Base-by-base conservation (phyloP, 345 rosid genomes). In the Balakata baccata region DNA sequence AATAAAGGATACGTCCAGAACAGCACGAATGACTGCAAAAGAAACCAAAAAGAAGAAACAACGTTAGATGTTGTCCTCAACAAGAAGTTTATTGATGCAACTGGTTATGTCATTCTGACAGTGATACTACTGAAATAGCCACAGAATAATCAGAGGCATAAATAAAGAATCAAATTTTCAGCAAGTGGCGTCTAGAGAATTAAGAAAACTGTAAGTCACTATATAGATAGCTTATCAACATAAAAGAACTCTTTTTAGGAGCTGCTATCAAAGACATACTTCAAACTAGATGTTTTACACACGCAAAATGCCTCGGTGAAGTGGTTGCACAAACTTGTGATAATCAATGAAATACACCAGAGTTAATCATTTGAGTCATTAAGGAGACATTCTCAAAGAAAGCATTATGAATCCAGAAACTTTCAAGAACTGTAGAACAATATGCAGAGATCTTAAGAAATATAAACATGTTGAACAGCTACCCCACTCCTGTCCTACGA, bases 1-100 rank as follows among this genome's bases (percentile, higher is more conserved):
- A 17, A 77, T 71, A 73, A 88, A 88, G 96, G 96, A 92, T 92
- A 95, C 98, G 99, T 91, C 99, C 99, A 95, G 88, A 95, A 95
- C 62, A 95, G 89, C 92, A 92, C 99, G 61, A 95, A 95, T 17
- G 99, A 95, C 99, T 95, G 97, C 94, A 83, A 53, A 83, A 78
- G 53, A 78, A 70, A 75, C 46, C 20, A 52, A 52, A 63, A 56
- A 23, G 7, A 57, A 77, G 17, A 52, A 22, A 16, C 29, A 22
- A 18, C 2, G 34, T 29, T 29, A 29, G n/a, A n/a, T n/a, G 34
- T 29, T 29, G 34, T 29, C 34, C 34, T 29, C 1, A 56, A 46
- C 14, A n/a, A 17, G 25, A 34, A 45, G 4, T 12, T 53, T 3
- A 64, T 14, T 29, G 52, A 59, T 45, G 68, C 67, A 72, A n/a